Percentiles rank a stretch among this genome's conserved stretches.
phyloP scores from a whole-genome alignment of 306 rosid genomes.

The Erythrophleum fordii region DNA sequence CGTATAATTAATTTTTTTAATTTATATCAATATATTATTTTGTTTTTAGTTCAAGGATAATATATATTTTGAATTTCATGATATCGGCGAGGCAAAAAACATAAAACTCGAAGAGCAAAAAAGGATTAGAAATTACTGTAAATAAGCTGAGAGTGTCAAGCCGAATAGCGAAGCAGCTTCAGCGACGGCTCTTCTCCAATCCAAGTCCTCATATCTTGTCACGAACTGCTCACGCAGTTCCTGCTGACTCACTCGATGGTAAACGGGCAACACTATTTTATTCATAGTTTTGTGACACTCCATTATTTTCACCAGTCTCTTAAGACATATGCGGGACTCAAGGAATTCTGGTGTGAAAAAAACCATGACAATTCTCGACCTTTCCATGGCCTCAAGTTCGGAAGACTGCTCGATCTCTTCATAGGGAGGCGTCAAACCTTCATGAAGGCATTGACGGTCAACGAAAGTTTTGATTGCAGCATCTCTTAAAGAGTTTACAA shows the following conservation, averaged over 20 bases:
- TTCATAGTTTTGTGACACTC: background rate
- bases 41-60: too few species aligned
- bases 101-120: too few species aligned
- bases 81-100: too few species aligned
- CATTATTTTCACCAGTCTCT: background rate
- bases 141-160: too few species aligned
- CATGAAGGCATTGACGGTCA: too few species aligned
- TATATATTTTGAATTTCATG: too few species aligned
- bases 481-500: background rate
- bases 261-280: background rate
- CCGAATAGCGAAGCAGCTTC: background rate
- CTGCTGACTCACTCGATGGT: background rate
- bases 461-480: background rate
- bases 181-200: background rate
- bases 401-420: background rate
- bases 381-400: background rate
- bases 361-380: background rate
- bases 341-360: background rate
- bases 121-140: too few species aligned
- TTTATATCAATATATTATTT: too few species aligned
- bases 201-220: background rate
- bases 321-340: background rate
- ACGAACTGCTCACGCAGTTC: background rate
- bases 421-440: too few species aligned
- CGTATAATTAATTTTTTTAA: too few species aligned